Conservation (phyloP, 192 early-diverging fungal genomes). For the Polychytrium aggregatum region DNA sequence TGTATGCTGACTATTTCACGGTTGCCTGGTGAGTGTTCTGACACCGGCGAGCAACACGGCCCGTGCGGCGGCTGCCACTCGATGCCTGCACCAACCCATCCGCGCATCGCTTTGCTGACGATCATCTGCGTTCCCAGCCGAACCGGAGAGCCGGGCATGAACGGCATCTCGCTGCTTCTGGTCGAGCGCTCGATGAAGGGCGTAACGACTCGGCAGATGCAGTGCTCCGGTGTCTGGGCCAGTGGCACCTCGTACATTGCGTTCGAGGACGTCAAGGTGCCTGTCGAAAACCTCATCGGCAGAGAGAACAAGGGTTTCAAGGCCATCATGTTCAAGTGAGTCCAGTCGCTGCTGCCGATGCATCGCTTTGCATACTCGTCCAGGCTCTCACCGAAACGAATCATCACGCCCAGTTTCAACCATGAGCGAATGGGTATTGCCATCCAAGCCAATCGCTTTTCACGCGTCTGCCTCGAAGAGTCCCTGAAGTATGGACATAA, state of each 20-base stretch:
- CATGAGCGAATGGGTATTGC: slow-evolving; percentile 72
- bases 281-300: slow-evolving; percentile 73
- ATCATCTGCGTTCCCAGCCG: slow-evolving; percentile 25
- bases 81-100: not conserved
- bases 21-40: slow-evolving; percentile 39
- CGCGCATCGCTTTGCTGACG: slow-evolving; percentile 1
- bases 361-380: too few relatives aligned
- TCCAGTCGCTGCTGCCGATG: too few relatives aligned
- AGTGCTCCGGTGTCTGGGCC: slow-evolving; percentile 73
- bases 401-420: slow-evolving; percentile 68
- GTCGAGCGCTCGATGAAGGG: slow-evolving; percentile 58
- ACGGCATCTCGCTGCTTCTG: slow-evolving; percentile 62
- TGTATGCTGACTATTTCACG: slow-evolving; percentile 75
- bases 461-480: slow-evolving; percentile 80
- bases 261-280: slow-evolving; percentile 80
- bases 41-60: not conserved
- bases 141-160: slow-evolving; percentile 68
- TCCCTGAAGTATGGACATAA: slow-evolving; percentile 71
- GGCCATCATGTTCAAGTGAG: slow-evolving; percentile 2
- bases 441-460: slow-evolving; percentile 74
- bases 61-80: not conserved
- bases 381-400: too few relatives aligned
- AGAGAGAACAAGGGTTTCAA: slow-evolving; percentile 81
- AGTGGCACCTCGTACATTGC: slow-evolving; percentile 69
- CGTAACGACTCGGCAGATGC: slow-evolving; percentile 70